Evolutionary conservation across 331 rosid genomes (phyloP).

Genomic region (Quercus lobata): DNA sequence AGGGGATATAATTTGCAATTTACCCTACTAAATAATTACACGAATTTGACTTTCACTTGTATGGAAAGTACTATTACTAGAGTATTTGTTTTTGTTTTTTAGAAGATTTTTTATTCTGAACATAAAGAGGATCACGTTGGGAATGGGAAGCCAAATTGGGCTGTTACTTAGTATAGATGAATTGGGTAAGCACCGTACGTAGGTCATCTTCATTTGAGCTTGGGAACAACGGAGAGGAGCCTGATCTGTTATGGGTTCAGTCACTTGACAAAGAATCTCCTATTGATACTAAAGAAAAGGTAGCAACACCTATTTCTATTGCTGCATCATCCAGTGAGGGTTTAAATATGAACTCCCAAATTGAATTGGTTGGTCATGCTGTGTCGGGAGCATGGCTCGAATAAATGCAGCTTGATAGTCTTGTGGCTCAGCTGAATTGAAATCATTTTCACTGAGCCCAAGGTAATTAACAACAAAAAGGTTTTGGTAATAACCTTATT

Average conservation of each 20-base stretch:
- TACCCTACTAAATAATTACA: too few relatives aligned
- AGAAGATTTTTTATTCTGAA: too few relatives aligned
- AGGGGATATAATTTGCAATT: too few relatives aligned
- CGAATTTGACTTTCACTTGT: too few relatives aligned
- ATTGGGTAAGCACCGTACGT: conserved; percentile 52
- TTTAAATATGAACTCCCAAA: conserved; percentile 38
- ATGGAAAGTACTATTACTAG: too few relatives aligned
- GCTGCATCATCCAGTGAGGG: conserved; percentile 44
- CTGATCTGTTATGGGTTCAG: conserved; percentile 89
- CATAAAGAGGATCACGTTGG: too few relatives aligned
- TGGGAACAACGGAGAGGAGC: conserved; percentile 82
- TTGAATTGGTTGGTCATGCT: conserved; percentile 66
- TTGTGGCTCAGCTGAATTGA: conserved; percentile 91
- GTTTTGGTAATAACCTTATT: conserved; percentile 45
- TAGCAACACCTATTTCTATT: conserved; percentile 27
- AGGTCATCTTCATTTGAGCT: conserved; percentile 84
- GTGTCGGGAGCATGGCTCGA: conserved; percentile 83
- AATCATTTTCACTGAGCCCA: conserved; percentile 27
- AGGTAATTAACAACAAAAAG: conserved; percentile 50
- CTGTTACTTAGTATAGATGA: conserved; percentile 36
- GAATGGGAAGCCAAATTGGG: too few relatives aligned
- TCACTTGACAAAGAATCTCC: conserved; percentile 93
- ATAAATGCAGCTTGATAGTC: conserved; percentile 75
- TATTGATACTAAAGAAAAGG: conserved; percentile 60
- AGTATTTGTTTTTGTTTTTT: too few relatives aligned